Evolutionary conservation across 352 stramenopile genomes (phyloP).

Genomic region (Pythium guiyangense): DNA sequence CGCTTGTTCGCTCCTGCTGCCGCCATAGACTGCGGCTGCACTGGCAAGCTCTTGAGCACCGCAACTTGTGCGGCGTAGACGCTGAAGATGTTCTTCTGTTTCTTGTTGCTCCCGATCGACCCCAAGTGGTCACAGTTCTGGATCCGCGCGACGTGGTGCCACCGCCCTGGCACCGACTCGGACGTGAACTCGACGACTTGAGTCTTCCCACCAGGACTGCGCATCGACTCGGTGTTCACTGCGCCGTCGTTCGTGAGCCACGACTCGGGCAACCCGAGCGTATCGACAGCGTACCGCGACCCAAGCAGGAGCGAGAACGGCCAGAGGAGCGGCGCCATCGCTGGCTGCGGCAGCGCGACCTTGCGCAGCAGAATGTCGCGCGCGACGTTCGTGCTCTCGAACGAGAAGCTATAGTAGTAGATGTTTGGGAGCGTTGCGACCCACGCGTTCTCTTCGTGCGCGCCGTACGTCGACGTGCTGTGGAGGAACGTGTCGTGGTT

Average conservation of each 20-base stretch:
- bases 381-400: constrained; percentile 19
- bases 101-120: constrained; percentile 15
- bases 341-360: constrained; percentile 11
- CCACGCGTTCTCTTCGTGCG: constrained; percentile 25
- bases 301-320: constrained; percentile 17
- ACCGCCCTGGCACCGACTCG: constrained; percentile 18
- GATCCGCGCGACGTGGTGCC: constrained; percentile 20
- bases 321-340: constrained; percentile 10
- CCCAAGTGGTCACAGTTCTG: constrained; percentile 21
- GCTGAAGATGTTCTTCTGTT: neutral
- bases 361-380: neutral
- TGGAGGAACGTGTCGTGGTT: constrained; percentile 24
- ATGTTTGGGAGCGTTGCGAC: constrained; percentile 24
- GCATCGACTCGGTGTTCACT: constrained; percentile 12
- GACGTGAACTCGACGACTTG: constrained; percentile 20
- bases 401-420: constrained; percentile 33
- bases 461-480: constrained; percentile 21
- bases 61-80: constrained; percentile 5
- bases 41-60: neutral
- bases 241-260: constrained; percentile 30
- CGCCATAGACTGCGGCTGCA: too few species aligned
- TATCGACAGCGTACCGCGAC: constrained; percentile 9
- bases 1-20: too few species aligned
- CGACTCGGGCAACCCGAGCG: constrained; percentile 12
- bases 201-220: too few species aligned